Evolutionary conservation across 228 moss, liverwort and hornwort genomes (phyloP), one percentile per base, ranked within the genome.

Genomic region (Sphagnum magellanicum): DNA sequence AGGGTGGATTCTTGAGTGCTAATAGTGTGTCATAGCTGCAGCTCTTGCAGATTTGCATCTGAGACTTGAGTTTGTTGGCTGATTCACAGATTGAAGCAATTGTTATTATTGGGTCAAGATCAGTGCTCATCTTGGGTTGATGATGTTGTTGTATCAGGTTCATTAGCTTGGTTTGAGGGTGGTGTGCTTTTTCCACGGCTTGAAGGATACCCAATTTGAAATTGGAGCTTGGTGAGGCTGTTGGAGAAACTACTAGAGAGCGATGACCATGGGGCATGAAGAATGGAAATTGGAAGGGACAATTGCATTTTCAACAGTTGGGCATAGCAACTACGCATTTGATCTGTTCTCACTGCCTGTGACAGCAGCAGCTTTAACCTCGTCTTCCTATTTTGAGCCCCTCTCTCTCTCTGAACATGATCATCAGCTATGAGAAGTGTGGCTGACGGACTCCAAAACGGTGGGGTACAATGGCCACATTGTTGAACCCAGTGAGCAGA

Each of bases 401-500:
- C 5, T 52, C 4, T 48, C 58, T 17, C 6, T 15, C 10, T 0
- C 0, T 50, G 4, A n/a, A 47, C 53, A 52, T 52, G 74, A 6
- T 32, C 63, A 55, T 12, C 55, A 55, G 9, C 49, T 70, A 47
- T 58, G 60, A 32, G 86, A 87, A 48, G 50, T 48, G 46, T 74
- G 55, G 16, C 77, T 84, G 61, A 81, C 88, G 49, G 81, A 88
- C 67, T 81, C 84, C 13, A 73, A 81, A 47, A 81, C 81, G 9
- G 77, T 88, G 48, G 84, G 84, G 51, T 78, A 79, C 52, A 84
- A 88, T 59, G 88, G 77, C 62, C 77, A 84, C 71, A 61, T 83
- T 10, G 67, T 73, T 49, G 73, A 75, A 60, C 71, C 71, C 48
- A 6, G 62, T 4, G 70, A 76, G 52, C 63, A 60, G 62, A 5